These are phyloP conservation scores for Vigna trinervia DNA, from an alignment of 306 rosid species.

Conservation along the genomic window DNA sequence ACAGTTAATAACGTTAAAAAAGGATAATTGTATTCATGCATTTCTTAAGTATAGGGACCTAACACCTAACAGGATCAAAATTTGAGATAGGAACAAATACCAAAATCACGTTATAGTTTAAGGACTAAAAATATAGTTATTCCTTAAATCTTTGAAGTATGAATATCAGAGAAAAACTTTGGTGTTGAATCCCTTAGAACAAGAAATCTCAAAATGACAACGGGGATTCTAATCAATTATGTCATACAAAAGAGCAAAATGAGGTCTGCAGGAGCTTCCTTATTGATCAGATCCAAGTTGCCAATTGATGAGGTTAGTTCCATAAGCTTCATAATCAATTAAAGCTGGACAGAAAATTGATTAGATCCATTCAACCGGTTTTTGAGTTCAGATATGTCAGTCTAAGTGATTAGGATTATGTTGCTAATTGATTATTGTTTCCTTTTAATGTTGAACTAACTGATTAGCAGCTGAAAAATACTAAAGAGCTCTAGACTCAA, in stretches of 20 bases:
- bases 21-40: too few species aligned
- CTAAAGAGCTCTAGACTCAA: neutral
- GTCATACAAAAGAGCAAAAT: neutral
- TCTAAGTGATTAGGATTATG: neutral
- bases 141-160: neutral
- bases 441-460: neutral
- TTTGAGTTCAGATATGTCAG: neutral
- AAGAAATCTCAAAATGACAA: neutral
- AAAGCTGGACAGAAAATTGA: neutral
- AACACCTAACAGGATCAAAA: too few species aligned
- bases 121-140: too few species aligned
- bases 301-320: neutral
- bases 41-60: too few species aligned
- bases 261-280: neutral
- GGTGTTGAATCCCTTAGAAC: neutral
- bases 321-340: neutral
- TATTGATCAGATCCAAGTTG: neutral
- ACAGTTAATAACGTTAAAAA: too few species aligned
- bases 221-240: neutral
- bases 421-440: neutral
- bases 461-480: neutral
- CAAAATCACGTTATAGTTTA: too few species aligned
- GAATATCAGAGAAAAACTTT: neutral
- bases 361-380: neutral
- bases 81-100: too few species aligned